Evolutionary conservation across 192 early-diverging fungal genomes (phyloP).

Genomic region (Backusella australiensis): DNA sequence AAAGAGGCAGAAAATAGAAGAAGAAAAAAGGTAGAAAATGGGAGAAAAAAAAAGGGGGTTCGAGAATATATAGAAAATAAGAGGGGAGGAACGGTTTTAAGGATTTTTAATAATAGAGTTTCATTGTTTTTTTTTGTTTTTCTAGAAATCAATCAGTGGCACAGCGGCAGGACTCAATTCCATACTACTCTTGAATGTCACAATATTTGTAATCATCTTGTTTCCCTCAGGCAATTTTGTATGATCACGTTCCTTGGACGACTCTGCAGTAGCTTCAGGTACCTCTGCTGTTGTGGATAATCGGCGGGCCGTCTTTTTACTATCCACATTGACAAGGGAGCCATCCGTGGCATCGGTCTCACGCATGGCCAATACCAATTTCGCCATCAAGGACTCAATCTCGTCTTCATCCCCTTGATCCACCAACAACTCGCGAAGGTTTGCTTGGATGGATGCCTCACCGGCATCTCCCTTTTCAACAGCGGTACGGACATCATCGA

Average conservation of each 20-base stretch:
- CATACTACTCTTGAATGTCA: slow-evolving; percentile 50
- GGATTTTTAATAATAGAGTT: background rate
- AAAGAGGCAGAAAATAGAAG: background rate
- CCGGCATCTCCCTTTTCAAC: slow-evolving; percentile 28
- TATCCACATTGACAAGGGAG: slow-evolving; percentile 31
- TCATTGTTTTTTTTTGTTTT: background rate
- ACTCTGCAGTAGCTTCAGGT: background rate
- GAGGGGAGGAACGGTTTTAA: background rate
- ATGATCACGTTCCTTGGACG: slow-evolving; percentile 21
- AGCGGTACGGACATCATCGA: slow-evolving; percentile 30
- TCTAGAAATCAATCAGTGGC: slow-evolving; percentile 32
- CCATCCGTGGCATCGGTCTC: slow-evolving; percentile 21
- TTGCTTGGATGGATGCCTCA: slow-evolving; percentile 21
- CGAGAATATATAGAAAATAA: background rate
- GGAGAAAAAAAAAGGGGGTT: background rate
- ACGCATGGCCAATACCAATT: slow-evolving; percentile 25
- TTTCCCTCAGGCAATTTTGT: slow-evolving; percentile 42
- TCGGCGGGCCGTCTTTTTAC: slow-evolving; percentile 22
- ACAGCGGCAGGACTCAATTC: slow-evolving; percentile 43
- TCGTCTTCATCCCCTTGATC: slow-evolving; percentile 34
- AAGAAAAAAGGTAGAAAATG: background rate
- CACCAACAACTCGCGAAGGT: slow-evolving; percentile 27
- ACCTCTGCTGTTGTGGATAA: slow-evolving; percentile 11
- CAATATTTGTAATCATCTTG: slow-evolving; percentile 42
- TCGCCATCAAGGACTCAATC: slow-evolving; percentile 30